phyloP scores from a whole-genome alignment of 805 yeast species.

The Ogataea henricii region DNA sequence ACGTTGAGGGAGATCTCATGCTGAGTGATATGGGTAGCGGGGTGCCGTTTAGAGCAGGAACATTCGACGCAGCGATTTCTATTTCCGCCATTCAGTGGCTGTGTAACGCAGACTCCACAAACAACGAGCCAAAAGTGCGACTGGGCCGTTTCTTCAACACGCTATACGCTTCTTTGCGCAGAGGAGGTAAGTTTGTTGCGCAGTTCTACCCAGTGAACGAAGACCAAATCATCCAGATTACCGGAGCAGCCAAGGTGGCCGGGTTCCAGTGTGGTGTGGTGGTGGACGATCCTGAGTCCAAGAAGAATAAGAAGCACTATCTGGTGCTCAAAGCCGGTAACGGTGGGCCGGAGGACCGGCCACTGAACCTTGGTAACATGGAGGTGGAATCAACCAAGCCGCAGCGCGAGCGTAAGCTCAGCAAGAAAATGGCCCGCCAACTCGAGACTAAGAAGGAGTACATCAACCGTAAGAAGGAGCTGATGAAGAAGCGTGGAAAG shows the following conservation, averaged over 20 bases:
- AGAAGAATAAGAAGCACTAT: slow-evolving; percentile 88
- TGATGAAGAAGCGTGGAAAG: slow-evolving; percentile 90
- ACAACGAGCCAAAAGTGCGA: slow-evolving; percentile 82
- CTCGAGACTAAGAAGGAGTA: slow-evolving; percentile 78
- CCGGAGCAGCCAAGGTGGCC: slow-evolving; percentile 84
- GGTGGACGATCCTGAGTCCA: slow-evolving; percentile 90
- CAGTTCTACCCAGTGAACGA: slow-evolving; percentile 96
- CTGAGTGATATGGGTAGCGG: slow-evolving; percentile 93
- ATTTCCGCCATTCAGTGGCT: slow-evolving; percentile 97
- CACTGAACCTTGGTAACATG: slow-evolving; percentile 77
- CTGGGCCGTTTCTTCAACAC: slow-evolving; percentile 83
- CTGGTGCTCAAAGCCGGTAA: slow-evolving; percentile 86
- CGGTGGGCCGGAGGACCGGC: slow-evolving; percentile 71
- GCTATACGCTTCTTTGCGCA: slow-evolving; percentile 76
- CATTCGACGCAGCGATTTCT: slow-evolving; percentile 94
- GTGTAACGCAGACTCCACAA: slow-evolving; percentile 88
- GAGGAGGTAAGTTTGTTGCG: slow-evolving; percentile 97
- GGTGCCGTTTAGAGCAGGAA: slow-evolving; percentile 92
- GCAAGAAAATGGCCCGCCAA: slow-evolving; percentile 51
- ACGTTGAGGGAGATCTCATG: slow-evolving; percentile 90
- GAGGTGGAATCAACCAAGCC: slow-evolving; percentile 66
- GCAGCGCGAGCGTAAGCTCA: slow-evolving; percentile 39
- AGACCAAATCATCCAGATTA: slow-evolving; percentile 73
- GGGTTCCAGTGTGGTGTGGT: slow-evolving; percentile 97
- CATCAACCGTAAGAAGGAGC: slow-evolving; percentile 87